A percentile compares a stretch with the other conserved stretches of the same genome.
Conservation (phyloP, 1,139 yeast species). For the Yamadazyma oceani region DNA sequence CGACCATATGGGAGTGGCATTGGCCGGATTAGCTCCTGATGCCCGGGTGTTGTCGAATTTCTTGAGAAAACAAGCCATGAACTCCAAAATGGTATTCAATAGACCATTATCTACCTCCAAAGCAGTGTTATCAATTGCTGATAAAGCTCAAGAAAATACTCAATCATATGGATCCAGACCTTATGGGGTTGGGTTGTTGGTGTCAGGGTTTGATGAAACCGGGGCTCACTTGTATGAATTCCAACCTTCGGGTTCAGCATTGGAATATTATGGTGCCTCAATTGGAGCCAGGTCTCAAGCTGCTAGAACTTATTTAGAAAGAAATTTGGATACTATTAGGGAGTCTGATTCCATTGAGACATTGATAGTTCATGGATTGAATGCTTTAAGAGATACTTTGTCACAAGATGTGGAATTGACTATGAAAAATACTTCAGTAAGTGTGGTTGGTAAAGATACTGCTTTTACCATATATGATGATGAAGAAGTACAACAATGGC, state of each 20-base stretch:
- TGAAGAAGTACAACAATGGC: conserved; percentile 80
- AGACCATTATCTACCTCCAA: conserved; percentile 84
- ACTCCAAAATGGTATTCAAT: conserved; percentile 80
- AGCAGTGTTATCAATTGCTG: conserved; percentile 86
- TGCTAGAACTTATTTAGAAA: conserved; percentile 91
- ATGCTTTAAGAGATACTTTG: conserved; percentile 89
- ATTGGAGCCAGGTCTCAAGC: conserved; percentile 99
- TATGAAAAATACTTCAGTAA: conserved; percentile 81
- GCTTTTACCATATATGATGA: conserved; percentile 81
- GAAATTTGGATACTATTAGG: conserved; percentile 70
- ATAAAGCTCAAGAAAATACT: conserved; percentile 95
- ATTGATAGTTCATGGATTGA: conserved; percentile 82
- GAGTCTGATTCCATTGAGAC: conserved; percentile 62
- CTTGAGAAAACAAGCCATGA: conserved; percentile 89
- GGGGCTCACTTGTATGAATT: conserved; percentile 96
- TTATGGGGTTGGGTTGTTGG: conserved; percentile 91
- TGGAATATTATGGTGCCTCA: conserved; percentile 91
- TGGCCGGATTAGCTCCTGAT: conserved; percentile 98
- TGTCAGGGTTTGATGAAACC: conserved; percentile 90
- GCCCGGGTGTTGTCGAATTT: conserved; percentile 90
- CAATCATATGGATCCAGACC: conserved; percentile 97
- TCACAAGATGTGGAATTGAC: conserved; percentile 93
- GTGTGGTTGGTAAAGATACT: conserved; percentile 81
- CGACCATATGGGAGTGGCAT: conserved; percentile 89
- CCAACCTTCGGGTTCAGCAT: conserved; percentile 91